Evolutionary conservation across 306 rosid genomes (phyloP).

Genomic region (Citrullus colocynthis): DNA sequence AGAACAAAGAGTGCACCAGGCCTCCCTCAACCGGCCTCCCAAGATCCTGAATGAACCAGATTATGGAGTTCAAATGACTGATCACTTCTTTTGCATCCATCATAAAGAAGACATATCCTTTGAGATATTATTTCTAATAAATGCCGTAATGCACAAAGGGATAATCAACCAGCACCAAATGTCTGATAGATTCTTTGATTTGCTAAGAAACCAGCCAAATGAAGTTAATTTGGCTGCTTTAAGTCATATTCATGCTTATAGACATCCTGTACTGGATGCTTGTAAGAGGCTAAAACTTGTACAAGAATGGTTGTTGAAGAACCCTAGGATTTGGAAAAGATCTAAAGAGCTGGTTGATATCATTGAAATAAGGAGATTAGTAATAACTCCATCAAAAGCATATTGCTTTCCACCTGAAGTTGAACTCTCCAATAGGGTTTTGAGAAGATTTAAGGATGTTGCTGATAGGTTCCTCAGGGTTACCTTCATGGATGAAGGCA

Average conservation of each 20-base stretch:
- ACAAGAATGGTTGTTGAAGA: conserved; percentile 55
- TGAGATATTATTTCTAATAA: conserved; percentile 56
- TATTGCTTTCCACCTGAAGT: conserved; percentile 72
- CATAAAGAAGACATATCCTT: conserved; percentile 30
- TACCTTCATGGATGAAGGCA: conserved; percentile 87
- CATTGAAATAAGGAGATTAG: conserved; percentile 63
- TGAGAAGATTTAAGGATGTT: conserved; percentile 47
- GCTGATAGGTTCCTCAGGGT: conserved; percentile 74
- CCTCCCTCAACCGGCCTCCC: conserved; percentile 17
- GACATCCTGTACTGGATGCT: conserved; percentile 53
- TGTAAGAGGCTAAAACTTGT: conserved; percentile 38
- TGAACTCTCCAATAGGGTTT: conserved; percentile 76
- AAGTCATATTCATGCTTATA: conserved; percentile 53
- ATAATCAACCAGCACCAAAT: conserved; percentile 52
- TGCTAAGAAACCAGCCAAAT: conserved; percentile 41
- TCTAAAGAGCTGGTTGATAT: conserved; percentile 42
- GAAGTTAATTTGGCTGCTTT: conserved; percentile 70
- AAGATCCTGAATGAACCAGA: conserved; percentile 44
- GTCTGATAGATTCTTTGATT: conserved; percentile 34
- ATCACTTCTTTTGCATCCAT: conserved; percentile 47
- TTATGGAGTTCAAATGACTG: conserved; percentile 34
- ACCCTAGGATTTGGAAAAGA: conserved; percentile 51
- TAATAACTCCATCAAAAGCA: conserved; percentile 77
- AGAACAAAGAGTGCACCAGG: conserved; percentile 33
- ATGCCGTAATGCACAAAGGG: conserved; percentile 61